Evolutionary conservation across 2,329 filamentous ascomycete species (phyloP), one percentile per base, ranked within the genome.

Genomic region (Talaromyces sp.): DNA sequence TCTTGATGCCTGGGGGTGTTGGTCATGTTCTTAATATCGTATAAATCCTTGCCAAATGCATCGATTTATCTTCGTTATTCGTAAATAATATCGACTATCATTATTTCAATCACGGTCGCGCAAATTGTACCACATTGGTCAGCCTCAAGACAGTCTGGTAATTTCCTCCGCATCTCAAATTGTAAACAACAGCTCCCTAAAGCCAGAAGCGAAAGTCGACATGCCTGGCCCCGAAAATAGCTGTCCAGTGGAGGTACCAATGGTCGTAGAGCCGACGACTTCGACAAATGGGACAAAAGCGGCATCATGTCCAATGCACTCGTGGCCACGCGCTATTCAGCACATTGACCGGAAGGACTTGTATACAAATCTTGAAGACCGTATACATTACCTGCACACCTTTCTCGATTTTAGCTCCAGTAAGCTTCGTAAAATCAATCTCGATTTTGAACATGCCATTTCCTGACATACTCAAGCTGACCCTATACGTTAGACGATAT

Each of bases 341-440:
- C 89, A 91, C 71, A 83, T 92, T 69, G 85, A 89, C 75, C 86
- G 90, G 52, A 86, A 88, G 75, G 86, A 89, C 48, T 81, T 93
- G 6, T 92, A 92, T 76, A 90, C 87, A 27, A 86, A 85, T 69
- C 82, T 92, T 16, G 88, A 91, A 67, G 83, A 86, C 0, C 83
- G 90, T 60, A 85, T 93, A 66, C 85, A 85, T 60, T 93, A 92
- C 68, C 82, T 93, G 1, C 90, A 92, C 70, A 87, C 86, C 35
- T 92, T 93, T 66, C 84, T 93, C 31, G 90, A 93, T 72, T 93
- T 92, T 72, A 88, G 85, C 70, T 85, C 85, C 66, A 82, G 90
- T 91, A 81, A 60, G 87, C 76, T 9, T 22, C 8, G 24, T 27
- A 5, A 14, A 16, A 10, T 33, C 9, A 31, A 7, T 31, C 14